Conservation (phyloP, 495 filamentous ascomycete genomes). For the Penicillium coprophilum region DNA sequence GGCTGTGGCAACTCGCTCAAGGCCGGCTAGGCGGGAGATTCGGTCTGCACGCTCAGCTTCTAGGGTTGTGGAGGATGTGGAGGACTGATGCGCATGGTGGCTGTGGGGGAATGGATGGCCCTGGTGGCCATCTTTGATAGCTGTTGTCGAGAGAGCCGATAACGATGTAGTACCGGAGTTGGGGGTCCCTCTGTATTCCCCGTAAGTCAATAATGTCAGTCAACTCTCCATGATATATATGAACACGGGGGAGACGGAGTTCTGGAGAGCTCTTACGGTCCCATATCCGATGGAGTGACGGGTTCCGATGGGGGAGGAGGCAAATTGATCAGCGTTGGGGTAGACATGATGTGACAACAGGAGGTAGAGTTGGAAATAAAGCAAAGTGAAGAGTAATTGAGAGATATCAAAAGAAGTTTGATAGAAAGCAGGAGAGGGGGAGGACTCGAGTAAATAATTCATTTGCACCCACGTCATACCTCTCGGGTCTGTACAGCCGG, state of each 20-base stretch:
- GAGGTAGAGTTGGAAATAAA: not conserved
- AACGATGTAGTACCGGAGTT: conserved; percentile 84
- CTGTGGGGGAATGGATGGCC: conserved; percentile 60
- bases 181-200: conserved; percentile 71
- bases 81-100: conserved; percentile 55
- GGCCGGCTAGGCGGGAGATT: conserved; percentile 83
- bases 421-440: not conserved
- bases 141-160: conserved; percentile 82
- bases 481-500: not conserved
- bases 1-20: conserved; percentile 73
- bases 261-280: conserved; percentile 62
- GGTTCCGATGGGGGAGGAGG: conserved; percentile 81
- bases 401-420: not conserved
- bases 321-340: conserved; percentile 77
- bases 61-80: conserved; percentile 63
- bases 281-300: conserved; percentile 84
- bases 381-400: not conserved
- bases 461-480: conserved; percentile 4
- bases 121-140: conserved; percentile 90
- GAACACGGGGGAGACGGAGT: conserved; percentile 8
- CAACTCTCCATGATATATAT: conserved; percentile 13
- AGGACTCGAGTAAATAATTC: conserved; percentile 11
- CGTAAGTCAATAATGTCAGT: conserved; percentile 13
- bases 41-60: conserved; percentile 92
- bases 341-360: conserved; percentile 29